Evolutionary conservation across 768 basidiomycete species (phyloP).

Genomic region (Gloeopeniophorella convolvens): DNA sequence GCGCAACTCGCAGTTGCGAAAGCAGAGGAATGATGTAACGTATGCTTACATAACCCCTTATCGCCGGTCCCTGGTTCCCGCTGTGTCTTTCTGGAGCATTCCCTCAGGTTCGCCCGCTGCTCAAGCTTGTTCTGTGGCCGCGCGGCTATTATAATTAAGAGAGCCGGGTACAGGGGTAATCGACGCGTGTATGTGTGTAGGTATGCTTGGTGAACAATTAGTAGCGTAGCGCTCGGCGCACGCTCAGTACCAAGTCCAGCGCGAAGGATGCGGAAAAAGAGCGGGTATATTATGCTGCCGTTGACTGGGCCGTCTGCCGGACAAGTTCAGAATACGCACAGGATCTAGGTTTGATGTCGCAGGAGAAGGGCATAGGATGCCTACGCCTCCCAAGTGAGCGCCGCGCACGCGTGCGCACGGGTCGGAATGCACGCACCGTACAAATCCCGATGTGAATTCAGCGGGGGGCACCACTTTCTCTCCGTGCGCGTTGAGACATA

Average conservation of each 20-base stretch:
- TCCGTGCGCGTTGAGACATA: conserved; percentile 12
- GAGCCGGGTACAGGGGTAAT: no score
- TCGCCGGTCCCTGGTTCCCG: background rate
- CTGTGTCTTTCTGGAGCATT: background rate
- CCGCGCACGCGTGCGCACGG: background rate
- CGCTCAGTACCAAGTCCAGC: no score
- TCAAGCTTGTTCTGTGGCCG: no score
- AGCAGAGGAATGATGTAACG: no score
- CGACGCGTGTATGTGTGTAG: no score
- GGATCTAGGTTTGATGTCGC: conserved; percentile 22
- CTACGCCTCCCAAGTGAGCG: conserved; percentile 7
- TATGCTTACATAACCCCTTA: conserved; percentile 9
- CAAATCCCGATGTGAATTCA: conserved; percentile 18
- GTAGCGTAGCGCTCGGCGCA: no score
- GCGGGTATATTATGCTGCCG: background rate
- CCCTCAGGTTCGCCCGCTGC: no score
- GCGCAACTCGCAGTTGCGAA: no score
- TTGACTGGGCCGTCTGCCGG: background rate
- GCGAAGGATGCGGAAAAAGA: no score
- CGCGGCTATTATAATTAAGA: no score
- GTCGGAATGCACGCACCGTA: conserved; percentile 8
- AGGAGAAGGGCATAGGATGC: conserved; percentile 22
- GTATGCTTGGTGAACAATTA: no score
- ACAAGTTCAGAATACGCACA: conserved; percentile 4
- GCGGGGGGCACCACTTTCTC: conserved; percentile 11